phyloP scores from a whole-genome alignment of 805 yeast species.

The Sungouiella blattae region DNA sequence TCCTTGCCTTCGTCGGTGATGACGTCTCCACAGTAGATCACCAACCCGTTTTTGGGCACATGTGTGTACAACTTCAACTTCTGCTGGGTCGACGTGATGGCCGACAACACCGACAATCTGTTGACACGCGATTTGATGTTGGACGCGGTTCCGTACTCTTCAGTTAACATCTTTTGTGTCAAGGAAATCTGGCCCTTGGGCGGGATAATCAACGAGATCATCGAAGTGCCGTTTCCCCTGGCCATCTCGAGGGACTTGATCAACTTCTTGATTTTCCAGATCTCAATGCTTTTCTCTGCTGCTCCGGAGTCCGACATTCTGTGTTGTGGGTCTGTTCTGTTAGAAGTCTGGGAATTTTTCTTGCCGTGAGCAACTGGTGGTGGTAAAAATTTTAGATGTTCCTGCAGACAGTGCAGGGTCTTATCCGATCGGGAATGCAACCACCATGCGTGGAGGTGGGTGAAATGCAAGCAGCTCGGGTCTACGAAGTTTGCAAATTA shows the following conservation, averaged over 20 bases:
- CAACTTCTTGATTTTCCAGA: slow-evolving; percentile 97
- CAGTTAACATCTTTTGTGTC: slow-evolving; percentile 86
- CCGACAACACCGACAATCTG: slow-evolving; percentile 90
- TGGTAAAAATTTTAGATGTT: too few relatives aligned
- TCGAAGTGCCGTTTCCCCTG: slow-evolving; percentile 98
- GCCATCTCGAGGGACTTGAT: slow-evolving; percentile 84
- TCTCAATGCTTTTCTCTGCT: slow-evolving; percentile 89
- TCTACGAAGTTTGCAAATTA: too few relatives aligned
- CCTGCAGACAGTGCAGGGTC: too few relatives aligned
- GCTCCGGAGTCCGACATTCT: slow-evolving; percentile 35
- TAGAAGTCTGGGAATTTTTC: too few relatives aligned
- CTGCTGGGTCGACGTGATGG: slow-evolving; percentile 98
- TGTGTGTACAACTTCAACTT: slow-evolving; percentile 83
- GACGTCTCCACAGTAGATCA: slow-evolving; percentile 97
- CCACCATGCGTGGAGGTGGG: too few relatives aligned
- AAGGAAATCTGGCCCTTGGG: slow-evolving; percentile 92
- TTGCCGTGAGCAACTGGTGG: too few relatives aligned
- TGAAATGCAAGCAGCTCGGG: too few relatives aligned
- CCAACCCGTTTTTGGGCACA: slow-evolving; percentile 94
- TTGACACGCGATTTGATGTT: slow-evolving; percentile 97
- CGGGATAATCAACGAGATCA: slow-evolving; percentile 95
- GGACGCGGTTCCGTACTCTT: slow-evolving; percentile 98
- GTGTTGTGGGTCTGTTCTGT: background rate
- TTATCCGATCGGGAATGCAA: too few relatives aligned
- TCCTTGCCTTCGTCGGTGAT: slow-evolving; percentile 96